Conservation (phyloP, 106 monocot genomes). For the Posidonia australis region DNA sequence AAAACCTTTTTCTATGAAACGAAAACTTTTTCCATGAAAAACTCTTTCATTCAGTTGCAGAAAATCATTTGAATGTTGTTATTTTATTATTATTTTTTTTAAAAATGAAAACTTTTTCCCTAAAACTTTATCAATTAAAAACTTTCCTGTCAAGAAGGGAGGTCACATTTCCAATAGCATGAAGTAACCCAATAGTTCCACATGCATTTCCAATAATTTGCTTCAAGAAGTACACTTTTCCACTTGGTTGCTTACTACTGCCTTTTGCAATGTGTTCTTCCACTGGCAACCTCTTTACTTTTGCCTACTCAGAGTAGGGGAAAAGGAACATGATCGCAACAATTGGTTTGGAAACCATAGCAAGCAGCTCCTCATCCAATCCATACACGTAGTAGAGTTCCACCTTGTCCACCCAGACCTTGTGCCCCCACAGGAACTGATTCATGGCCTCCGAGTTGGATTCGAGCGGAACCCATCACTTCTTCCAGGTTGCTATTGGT, state of each 20-base stretch:
- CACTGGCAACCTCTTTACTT: constrained; percentile 11
- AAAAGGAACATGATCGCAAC: constrained; percentile 79
- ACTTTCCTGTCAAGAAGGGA: too few species aligned
- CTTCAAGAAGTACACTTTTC: too few species aligned
- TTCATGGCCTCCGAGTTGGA: constrained; percentile 74
- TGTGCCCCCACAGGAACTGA: constrained; percentile 77
- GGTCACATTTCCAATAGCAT: too few species aligned
- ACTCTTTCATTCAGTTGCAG: too few species aligned
- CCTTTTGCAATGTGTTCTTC: not conserved
- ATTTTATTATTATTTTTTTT: too few species aligned
- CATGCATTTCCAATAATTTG: too few species aligned
- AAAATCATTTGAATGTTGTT: too few species aligned
- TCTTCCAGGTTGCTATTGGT: not conserved
- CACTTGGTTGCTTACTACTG: constrained; percentile 1
- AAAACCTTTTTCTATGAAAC: too few species aligned
- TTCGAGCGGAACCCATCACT: constrained; percentile 74
- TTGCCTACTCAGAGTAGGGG: constrained; percentile 23
- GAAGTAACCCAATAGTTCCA: too few species aligned
- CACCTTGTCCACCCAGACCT: constrained; percentile 50
- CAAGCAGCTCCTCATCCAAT: constrained; percentile 64
- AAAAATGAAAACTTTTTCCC: too few species aligned
- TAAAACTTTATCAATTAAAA: too few species aligned
- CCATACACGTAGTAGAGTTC: constrained; percentile 93
- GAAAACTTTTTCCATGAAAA: too few species aligned
- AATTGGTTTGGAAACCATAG: constrained; percentile 84